Evolutionary conservation across 1,284 basidiomycete species (phyloP).

Genomic region (Cystobasidium slooffiae): DNA sequence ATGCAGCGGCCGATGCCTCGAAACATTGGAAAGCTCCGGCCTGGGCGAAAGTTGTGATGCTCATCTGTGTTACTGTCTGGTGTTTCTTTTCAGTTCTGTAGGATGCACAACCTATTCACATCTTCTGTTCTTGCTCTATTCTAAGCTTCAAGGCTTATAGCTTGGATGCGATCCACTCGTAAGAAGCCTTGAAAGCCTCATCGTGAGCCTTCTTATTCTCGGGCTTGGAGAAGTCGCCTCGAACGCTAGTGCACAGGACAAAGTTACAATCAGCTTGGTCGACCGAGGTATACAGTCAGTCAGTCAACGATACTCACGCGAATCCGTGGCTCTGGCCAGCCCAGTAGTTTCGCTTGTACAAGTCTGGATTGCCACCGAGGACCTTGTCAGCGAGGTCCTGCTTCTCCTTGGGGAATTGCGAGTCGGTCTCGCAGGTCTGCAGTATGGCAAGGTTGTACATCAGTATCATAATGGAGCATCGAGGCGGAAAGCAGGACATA

Average conservation of each 20-base stretch:
- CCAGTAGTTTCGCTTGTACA: constrained; percentile 43
- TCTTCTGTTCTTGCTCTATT: too few relatives aligned
- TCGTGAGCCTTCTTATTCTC: constrained; percentile 32
- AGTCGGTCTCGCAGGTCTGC: constrained; percentile 37
- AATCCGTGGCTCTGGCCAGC: constrained; percentile 34
- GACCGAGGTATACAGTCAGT: neutral
- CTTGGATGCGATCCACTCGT: constrained; percentile 39
- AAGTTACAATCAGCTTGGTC: neutral
- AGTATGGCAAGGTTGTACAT: neutral
- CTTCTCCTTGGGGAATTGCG: constrained; percentile 37
- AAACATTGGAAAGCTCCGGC: too few relatives aligned
- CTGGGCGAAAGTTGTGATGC: too few relatives aligned
- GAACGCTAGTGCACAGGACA: constrained; percentile 12
- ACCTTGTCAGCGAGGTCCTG: constrained; percentile 34
- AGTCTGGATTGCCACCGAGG: constrained; percentile 36
- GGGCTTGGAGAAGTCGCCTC: constrained; percentile 38
- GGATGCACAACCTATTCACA: too few relatives aligned
- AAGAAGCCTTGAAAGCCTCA: constrained; percentile 39
- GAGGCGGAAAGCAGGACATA: neutral
- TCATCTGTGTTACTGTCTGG: too few relatives aligned
- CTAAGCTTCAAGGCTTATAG: constrained; percentile 5
- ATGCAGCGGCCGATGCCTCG: too few relatives aligned
- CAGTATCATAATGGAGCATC: neutral
- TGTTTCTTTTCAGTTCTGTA: too few relatives aligned
- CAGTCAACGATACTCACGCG: constrained; percentile 1